Evolutionary conservation across 129 eudicot species (phyloP).

Genomic region (Escallonia rubra): DNA sequence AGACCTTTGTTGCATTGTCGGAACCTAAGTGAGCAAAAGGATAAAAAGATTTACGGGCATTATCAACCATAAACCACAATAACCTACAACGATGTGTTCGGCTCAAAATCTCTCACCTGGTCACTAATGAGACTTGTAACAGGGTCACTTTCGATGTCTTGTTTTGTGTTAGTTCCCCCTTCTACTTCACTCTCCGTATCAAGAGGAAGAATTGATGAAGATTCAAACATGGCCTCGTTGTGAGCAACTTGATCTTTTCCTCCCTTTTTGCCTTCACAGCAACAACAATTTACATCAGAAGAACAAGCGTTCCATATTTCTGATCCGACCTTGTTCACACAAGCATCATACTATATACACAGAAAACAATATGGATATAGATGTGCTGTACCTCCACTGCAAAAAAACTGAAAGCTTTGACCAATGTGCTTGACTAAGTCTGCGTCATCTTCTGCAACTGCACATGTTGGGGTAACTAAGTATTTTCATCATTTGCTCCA

Average conservation of each 20-base stretch:
- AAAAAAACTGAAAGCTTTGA: conserved; percentile 79
- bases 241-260: conserved; percentile 76
- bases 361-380: not conserved
- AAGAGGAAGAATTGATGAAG: conserved; percentile 44
- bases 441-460: conserved; percentile 82
- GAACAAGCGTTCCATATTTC: not conserved
- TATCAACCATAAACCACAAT: not conserved
- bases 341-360: not conserved
- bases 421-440: conserved; percentile 71
- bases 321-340: not conserved
- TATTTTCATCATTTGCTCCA: conserved; percentile 6
- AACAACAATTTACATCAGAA: not conserved
- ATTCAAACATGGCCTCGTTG: conserved; percentile 93
- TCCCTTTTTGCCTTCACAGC: conserved; percentile 60
- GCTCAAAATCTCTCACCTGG: conserved; percentile 47
- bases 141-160: conserved; percentile 34
- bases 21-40: conserved; percentile 41
- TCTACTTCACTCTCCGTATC: conserved; percentile 55
- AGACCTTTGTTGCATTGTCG: conserved; percentile 77
- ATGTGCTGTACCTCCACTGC: conserved; percentile 60
- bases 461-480: conserved; percentile 12
- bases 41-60: not conserved
- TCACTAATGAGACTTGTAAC: conserved; percentile 67
- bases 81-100: not conserved
- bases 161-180: conserved; percentile 24